Base-by-base conservation (phyloP, 2,329 filamentous ascomycete genomes). In the Botrytis pseudocinerea region DNA sequence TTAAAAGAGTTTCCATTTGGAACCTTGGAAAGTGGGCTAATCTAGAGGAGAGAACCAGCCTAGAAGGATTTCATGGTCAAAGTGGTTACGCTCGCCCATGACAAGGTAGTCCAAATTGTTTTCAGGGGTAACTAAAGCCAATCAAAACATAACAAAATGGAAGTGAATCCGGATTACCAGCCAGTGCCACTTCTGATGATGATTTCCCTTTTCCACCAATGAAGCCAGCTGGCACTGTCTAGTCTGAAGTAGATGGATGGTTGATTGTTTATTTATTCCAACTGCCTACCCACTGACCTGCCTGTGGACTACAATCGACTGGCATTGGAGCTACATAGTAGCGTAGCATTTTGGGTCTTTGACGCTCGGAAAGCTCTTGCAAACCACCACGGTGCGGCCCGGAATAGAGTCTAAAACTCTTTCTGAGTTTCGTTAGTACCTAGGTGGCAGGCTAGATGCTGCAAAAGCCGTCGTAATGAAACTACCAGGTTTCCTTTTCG, bases 111-210 rank as follows among this genome's bases (percentile, higher is more conserved):
- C 32, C 46, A 69, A 61, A 60, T 59, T 72, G 32, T 61, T n/a
- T 42, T 60, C 63, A 72, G 63, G 70, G 70, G 70, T 51, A 72
- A 60, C 60, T 32, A 60, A 72, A 48, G 32, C 62, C 62, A 68
- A 72, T 66, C 62, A 68, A 68, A 57, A 59, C 70, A 46, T 38
- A 7, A 66, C 20, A 28, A 66, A 66, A 57, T 42, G 64, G 8
- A 68, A 66, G 63, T 66, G 32, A 48, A 59, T 38, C 35, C 35
- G 35, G 48, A 46, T 68, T 6, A n/a, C 25, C 48, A 38, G 46
- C 8, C 42, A 68, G 35, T 18, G 42, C 35, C 46, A 66, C 25
- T 54, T 54, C 32, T 38, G 35, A 42, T 57, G 9, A 28, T 44
- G 20, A 32, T 28, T 42, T 54, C 9, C 46, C 9, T 57, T 68